These are phyloP conservation scores for Backusella mclennaniae DNA, from an alignment of 192 early-diverging fungal species.

Conservation along the genomic window DNA sequence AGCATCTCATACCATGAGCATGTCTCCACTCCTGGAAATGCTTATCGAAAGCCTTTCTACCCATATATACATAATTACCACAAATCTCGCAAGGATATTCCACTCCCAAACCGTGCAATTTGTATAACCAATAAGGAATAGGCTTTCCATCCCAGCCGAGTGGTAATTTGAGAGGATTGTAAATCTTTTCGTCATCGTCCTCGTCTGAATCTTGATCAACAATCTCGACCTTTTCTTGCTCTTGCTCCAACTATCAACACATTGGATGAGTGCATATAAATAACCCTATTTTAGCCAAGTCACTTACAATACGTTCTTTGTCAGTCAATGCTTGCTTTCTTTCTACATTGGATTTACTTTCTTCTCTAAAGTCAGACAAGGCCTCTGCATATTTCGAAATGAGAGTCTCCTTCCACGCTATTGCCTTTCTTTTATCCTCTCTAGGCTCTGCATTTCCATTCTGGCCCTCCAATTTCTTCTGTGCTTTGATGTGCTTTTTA, in stretches of 20 bases:
- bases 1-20: conserved; percentile 88
- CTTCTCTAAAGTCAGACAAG: conserved; percentile 59
- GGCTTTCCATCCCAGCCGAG: conserved; percentile 99
- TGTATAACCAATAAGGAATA: conserved; percentile 99
- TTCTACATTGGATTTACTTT: conserved; percentile 86
- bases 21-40: conserved; percentile 97
- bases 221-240: conserved; percentile 69
- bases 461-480: conserved; percentile 36
- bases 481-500: conserved; percentile 90
- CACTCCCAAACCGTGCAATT: conserved; percentile 92
- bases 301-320: conserved; percentile 68
- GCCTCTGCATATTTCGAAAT: conserved; percentile 60
- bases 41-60: conserved; percentile 92
- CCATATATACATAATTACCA: conserved; percentile 92
- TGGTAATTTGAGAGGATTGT: conserved; percentile 95
- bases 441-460: conserved; percentile 35
- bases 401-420: conserved; percentile 62
- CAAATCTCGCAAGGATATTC: conserved; percentile 97
- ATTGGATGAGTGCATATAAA: too few species aligned
- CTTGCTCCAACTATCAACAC: conserved; percentile 54
- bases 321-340: conserved; percentile 91
- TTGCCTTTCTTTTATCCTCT: conserved; percentile 53
- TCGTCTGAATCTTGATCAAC: conserved; percentile 60
- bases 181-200: conserved; percentile 85
- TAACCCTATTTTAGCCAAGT: too few species aligned